phyloP scores from a whole-genome alignment of 2,329 filamentous ascomycete species.

The Penicillium sp. region DNA sequence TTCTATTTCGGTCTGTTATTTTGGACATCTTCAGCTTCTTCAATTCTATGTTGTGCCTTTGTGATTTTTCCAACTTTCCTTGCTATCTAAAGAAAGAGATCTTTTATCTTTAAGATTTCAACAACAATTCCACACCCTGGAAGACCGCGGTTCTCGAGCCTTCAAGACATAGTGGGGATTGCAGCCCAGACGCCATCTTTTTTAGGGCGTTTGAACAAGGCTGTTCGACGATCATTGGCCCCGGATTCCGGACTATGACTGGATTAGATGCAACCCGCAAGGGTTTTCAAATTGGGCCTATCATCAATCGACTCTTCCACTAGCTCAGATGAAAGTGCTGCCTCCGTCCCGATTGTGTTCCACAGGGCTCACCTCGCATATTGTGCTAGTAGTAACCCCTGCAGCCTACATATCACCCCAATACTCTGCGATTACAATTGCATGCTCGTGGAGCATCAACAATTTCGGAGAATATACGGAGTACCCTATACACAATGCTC shows the following conservation, averaged over 20 bases:
- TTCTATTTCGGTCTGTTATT: conserved; percentile 1
- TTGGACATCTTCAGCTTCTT: neutral
- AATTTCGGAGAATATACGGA: neutral
- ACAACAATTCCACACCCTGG: neutral
- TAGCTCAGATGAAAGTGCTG: neutral
- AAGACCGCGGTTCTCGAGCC: neutral
- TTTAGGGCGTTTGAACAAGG: neutral
- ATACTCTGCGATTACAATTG: neutral
- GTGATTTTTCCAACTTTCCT: neutral
- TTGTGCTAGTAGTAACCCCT: neutral
- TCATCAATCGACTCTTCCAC: neutral
- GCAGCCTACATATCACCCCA: neutral
- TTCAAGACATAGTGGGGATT: conserved; percentile 2
- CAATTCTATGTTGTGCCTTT: neutral
- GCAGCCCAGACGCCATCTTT: conserved; percentile 3
- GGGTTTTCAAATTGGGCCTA: conserved; percentile 1
- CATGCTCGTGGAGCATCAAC: neutral
- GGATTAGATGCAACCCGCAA: conserved; percentile 1
- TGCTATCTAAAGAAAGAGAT: neutral
- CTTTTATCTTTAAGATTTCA: too few relatives aligned
- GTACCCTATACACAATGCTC: neutral
- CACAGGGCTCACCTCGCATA: neutral
- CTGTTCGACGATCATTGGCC: neutral
- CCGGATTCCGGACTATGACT: neutral
- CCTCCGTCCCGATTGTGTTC: neutral